phyloP scores from a whole-genome alignment of 108 stramenopile genomes.

The Asterionellopsis glacialis region DNA sequence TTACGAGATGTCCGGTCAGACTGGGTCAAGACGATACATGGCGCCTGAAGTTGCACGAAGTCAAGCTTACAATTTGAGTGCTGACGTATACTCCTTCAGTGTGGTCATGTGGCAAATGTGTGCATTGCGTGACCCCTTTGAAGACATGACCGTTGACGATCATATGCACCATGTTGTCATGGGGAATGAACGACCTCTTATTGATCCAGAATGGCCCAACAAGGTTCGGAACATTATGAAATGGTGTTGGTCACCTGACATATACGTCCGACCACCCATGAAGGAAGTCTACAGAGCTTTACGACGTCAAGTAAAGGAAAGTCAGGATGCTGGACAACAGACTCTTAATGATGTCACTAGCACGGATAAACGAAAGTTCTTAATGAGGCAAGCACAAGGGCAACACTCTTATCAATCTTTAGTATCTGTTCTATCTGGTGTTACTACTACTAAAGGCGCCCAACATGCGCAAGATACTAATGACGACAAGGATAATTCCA shows the following conservation, averaged over 20 bases:
- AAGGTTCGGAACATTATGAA: conserved; percentile 66
- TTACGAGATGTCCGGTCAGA: conserved; percentile 6
- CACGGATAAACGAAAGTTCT: no score
- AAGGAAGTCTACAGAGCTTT: conserved; percentile 8
- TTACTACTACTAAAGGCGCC: no score
- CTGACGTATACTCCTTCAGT: conserved; percentile 68
- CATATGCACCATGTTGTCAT: conserved; percentile 49
- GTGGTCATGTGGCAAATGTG: conserved; percentile 62
- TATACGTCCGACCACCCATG: conserved; percentile 59
- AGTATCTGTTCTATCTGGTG: no score
- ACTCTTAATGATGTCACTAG: no score
- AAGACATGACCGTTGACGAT: background rate
- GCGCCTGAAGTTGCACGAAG: conserved; percentile 66
- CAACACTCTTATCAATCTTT: no score
- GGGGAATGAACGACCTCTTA: conserved; percentile 45
- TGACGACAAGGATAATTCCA: no score
- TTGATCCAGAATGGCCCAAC: conserved; percentile 61
- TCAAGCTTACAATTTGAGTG: conserved; percentile 48
- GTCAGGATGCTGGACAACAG: no score
- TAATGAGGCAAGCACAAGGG: no score
- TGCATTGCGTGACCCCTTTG: conserved; percentile 8
- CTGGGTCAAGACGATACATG: conserved; percentile 33
- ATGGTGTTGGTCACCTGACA: conserved; percentile 63
- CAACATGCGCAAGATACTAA: no score
- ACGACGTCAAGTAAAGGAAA: no score